Base-by-base conservation (phyloP, 2,329 filamentous ascomycete species). In the Trichophaea hybrida region DNA sequence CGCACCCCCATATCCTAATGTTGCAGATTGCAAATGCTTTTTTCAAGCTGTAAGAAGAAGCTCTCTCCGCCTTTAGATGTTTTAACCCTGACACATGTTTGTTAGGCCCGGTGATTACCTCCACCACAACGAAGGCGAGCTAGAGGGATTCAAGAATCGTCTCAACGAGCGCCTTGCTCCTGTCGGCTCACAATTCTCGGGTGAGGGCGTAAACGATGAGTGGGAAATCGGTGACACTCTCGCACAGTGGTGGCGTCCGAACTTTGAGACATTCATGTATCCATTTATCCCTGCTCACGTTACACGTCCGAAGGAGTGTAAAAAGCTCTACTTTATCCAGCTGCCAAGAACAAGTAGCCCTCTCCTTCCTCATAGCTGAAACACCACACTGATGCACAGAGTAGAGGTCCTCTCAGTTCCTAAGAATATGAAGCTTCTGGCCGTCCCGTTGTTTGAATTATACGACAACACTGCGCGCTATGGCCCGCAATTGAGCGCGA, bases 201-300 rank as follows among this genome's bases (percentile, higher is more conserved):
- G 88, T 62, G 86, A 94, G 72, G 87, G 86, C 54, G 87, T 93
- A 68, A 90, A 91, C 71, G 86, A 87, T 65, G 88, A 95, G 70
- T 98, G 93, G 93, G 80, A 94, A 72, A 83, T 98, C 67, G 88
- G 87, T 68, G 93, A 97, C 72, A 95, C 90, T 53, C 78, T 98
- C 59, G 91, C 93, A 57, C 90, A 96, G 75, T 98, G 93, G 93
- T 98, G 91, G 89, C 80, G 93, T 60, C 93, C 93, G 57, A 98
- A 97, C 76, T 96, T 97, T 72, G 93, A 98, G 77, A 97, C 93
- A 1, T 97, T 97, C 78, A 96, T 98, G 89, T 98, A 98, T 72
- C 93, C 93, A 0, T 98, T 96, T 73, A 85, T 97, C 59, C 93
- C 93, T 6, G 88, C 90, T 15, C 93, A 98, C 74, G 88, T 96